Base-by-base conservation (phyloP, 176 grass and related monocot species). In the Panicum miliaceum region DNA sequence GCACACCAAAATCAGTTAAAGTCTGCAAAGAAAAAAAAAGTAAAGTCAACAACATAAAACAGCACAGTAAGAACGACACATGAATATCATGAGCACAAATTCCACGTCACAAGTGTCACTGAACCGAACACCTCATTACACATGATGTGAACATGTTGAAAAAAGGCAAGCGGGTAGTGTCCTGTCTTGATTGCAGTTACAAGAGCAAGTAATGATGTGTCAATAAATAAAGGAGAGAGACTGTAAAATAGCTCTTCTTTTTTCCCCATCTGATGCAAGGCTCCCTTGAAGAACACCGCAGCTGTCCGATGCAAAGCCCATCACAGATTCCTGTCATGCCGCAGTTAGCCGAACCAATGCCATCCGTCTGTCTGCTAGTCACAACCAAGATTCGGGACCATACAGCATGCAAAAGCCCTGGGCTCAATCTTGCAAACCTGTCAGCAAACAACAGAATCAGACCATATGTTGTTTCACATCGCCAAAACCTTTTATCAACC, bases 351-450 rank as follows among this genome's bases (percentile, higher is more conserved):
- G 9, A 0, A 22, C 9, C 32, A 23, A 36, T 75, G 80, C 12
- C 35, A 68, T 84, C 41, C 23, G 62, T 18, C 18, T 45, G 61
- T 75, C n/a, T 62, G 80, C 64, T 41, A 75, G 38, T 54, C 80
- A 42, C 80, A 79, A 83, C 58, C 80, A 69, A 51, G 75, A 68
- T 87, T 83, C 75, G 35, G 29, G 29, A 68, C 13, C 12, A 47
- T 61, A 13, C 0, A 22, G 13, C 50, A 63, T 8, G 46, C 40
- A 10, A 32, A 37, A 60, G 59, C 4, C 52, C 59, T 41, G 85
- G 23, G 34, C 43, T 79, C 41, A 59, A 57, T 84, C 75, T 84
- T 84, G 32, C 32, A 68, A 75, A 70, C 75, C 89, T 84, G 75
- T 32, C 70, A 51, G 25, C 23, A 77, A 80, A 6, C 72, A 12